Base-by-base conservation (phyloP, 371 early-diverging fungal species). In the Mucor lusitanicus region DNA sequence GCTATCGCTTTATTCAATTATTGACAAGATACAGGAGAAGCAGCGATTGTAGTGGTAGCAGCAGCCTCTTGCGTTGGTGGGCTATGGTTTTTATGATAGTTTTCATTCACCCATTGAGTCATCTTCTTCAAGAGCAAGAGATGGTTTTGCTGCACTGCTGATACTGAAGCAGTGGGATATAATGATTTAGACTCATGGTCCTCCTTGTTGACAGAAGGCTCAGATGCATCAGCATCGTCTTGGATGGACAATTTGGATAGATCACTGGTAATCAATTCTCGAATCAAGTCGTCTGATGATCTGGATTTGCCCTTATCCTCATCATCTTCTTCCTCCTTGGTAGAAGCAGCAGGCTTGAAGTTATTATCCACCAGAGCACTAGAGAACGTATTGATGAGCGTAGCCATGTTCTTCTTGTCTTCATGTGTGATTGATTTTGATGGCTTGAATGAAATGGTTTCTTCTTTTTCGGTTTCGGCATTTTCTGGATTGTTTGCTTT, bases 381-480 rank as follows among this genome's bases (percentile, higher is more conserved):
- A 1, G 78, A 65, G 56, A 80, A 73, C 3, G 68, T 71, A 57
- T 77, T 80, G 56, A 73, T 44, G 30, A 80, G 44, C 1, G 77
- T 79, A 30, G 74, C 70, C 61, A 79, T 61, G 21, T 77, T 59
- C 40, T 82, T 73, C 63, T 82, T 79, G 6, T 77, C 74, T 7
- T 76, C 69, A 28, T 70, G 63, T 6, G 63, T 63, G n/a, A 60
- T 46, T 17, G 57, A 28, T 25, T 75, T 77, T 4, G 66, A 67
- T 3, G 73, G 80, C 23, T 62, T 70, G 63, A 68, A 65, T 0
- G 73, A 68, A 17, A 70, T 67, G 17, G 42, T 62, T 37, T 68
- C 71, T 27, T 71, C 59, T 23, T 71, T 75, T 27, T 63, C 59
- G 0, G 42, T 63, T 37, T 76, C 65, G 6, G 54, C 61, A 54